Evolutionary conservation across 2,329 filamentous ascomycete species (phyloP), one percentile per base, ranked within the genome.

Genomic region (Stemphylium beticola): DNA sequence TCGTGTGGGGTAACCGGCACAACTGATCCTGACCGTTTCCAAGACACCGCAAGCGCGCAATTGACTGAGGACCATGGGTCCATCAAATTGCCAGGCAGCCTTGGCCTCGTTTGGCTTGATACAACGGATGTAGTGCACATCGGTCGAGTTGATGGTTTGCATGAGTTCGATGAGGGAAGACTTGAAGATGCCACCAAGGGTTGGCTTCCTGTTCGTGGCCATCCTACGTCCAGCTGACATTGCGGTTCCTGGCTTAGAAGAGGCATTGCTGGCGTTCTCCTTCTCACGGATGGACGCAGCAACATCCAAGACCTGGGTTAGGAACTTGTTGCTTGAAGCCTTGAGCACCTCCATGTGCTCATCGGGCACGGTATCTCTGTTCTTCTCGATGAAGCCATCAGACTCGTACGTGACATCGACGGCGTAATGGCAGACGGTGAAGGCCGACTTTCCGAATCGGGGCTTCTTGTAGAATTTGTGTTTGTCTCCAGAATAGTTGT

Each of bases 91-190:
- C 95, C 95, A 99, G 0, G 95, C 87, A 70, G 91, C 91, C 78
- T 99, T 99, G 45, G 87, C 91, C 78, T 99, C 95, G 74, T 99
- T 99, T 29, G 95, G 95, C 79, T 99, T 99, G 79, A 99, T 98
- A 76, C 95, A 99, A 66, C 95, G 88, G 72, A 99, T 99, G 77
- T 99, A 99, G 77, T 99, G 95, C 17, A 98, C 95, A 74, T 99
- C 95, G 2, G 95, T 99, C 65, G 91, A 93, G 77, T 96, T 96
- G 78, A 99, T 99, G 4, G 95, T 99, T 74, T 87, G 84, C 93
- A 99, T 99, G 46, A 99, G 85, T 78, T 99, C 95, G 67, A 99
- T 98, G 69, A 99, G 82, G 8, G 95, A 98, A 3, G 93, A 96
- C 74, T 96, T 96, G 87, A 99, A 99, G 65, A 99, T 99, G 58